A percentile compares a stretch with the other conserved stretches of the same genome.
These are phyloP conservation scores for Jamesozyma spencerorum DNA, from an alignment of 805 yeast species.

Conservation along the genomic window DNA sequence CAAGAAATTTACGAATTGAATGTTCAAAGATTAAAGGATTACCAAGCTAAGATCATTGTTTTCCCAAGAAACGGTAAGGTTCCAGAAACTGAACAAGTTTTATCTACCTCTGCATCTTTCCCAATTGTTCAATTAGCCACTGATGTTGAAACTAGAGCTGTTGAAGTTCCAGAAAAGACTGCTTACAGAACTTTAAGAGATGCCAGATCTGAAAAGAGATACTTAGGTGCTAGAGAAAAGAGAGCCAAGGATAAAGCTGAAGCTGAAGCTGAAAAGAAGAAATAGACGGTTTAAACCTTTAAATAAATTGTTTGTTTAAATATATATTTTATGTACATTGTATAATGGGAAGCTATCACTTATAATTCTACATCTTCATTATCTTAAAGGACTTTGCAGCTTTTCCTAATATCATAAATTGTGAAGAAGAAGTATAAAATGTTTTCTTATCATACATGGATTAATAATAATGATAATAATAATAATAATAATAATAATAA, in stretches of 20 bases:
- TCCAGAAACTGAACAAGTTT: constrained; percentile 70
- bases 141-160: constrained; percentile 82
- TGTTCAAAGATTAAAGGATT: constrained; percentile 94
- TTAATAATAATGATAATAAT: too few relatives aligned
- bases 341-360: constrained; percentile 29
- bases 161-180: constrained; percentile 59
- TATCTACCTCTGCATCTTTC: constrained; percentile 70
- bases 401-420: constrained; percentile 1
- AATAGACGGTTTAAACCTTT: constrained; percentile 40
- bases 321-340: constrained; percentile 24
- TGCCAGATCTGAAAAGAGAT: constrained; percentile 91
- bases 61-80: constrained; percentile 88
- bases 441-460: too few relatives aligned
- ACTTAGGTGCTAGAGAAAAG: constrained; percentile 95
- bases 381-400: constrained; percentile 36
- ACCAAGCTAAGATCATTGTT: constrained; percentile 89
- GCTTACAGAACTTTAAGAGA: constrained; percentile 94
- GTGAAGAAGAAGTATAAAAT: too few relatives aligned
- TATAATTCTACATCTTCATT: constrained; percentile 17
- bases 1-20: constrained; percentile 90
- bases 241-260: constrained; percentile 95
- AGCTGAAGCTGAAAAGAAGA: constrained; percentile 99
- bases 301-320: constrained; percentile 2
- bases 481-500: too few relatives aligned
- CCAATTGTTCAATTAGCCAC: constrained; percentile 76